These are phyloP conservation scores for Epichloe sylvatica DNA, from an alignment of 2,329 filamentous ascomycete species.

Conservation along the genomic window DNA sequence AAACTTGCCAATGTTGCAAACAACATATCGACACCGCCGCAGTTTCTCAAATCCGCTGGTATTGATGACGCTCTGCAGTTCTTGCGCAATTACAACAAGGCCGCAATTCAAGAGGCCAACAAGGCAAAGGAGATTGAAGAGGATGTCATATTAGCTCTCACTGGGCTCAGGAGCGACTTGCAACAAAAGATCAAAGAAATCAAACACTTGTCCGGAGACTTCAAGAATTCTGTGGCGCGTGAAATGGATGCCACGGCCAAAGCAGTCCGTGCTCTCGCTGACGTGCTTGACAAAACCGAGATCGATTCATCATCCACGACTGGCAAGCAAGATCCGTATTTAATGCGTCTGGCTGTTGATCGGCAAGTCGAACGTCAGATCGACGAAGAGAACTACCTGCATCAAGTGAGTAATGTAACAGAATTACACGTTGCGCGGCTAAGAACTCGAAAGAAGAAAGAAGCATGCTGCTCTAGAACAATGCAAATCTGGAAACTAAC, in stretches of 20 bases:
- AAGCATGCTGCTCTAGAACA: not conserved
- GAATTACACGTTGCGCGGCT: not conserved
- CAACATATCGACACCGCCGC: constrained; percentile 59
- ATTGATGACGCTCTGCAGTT: constrained; percentile 76
- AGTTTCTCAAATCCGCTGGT: constrained; percentile 70
- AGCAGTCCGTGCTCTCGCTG: constrained; percentile 67
- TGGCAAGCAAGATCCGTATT: constrained; percentile 84
- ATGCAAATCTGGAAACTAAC: not conserved
- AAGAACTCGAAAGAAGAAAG: not conserved
- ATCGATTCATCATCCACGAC: constrained; percentile 57
- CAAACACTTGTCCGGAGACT: constrained; percentile 82
- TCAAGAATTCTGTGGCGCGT: constrained; percentile 92
- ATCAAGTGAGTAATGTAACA: constrained; percentile 47
- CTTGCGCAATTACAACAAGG: constrained; percentile 69
- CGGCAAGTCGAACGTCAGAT: constrained; percentile 84
- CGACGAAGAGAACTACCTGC: constrained; percentile 93
- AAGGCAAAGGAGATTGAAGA: constrained; percentile 84
- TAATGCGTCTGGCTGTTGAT: constrained; percentile 75
- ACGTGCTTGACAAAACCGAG: constrained; percentile 66
- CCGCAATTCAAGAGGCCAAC: constrained; percentile 63
- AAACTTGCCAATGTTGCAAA: constrained; percentile 77
- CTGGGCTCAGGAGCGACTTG: constrained; percentile 72
- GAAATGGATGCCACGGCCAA: constrained; percentile 78
- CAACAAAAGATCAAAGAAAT: constrained; percentile 98
- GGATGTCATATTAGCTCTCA: constrained; percentile 79